Evolutionary conservation across 2,329 filamentous ascomycete species (phyloP).

Genomic region (Uncinocarpus reesii): DNA sequence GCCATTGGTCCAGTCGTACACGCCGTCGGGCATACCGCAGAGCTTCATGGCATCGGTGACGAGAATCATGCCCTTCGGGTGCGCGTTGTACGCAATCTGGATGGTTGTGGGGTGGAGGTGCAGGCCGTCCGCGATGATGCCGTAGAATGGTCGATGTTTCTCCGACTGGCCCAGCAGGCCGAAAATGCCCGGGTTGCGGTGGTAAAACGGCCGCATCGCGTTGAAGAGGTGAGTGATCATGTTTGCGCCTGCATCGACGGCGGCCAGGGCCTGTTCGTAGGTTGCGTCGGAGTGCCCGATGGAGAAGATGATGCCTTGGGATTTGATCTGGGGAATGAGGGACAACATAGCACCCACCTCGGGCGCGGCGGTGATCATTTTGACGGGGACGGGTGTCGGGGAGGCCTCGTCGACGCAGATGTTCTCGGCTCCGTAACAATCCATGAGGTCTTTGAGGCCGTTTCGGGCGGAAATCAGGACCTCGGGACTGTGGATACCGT

Average conservation of each 20-base stretch:
- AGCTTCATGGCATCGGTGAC: constrained; percentile 91
- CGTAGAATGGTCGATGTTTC: constrained; percentile 58
- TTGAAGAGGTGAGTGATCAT: constrained; percentile 96
- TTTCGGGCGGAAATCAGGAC: constrained; percentile 56
- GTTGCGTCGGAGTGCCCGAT: constrained; percentile 82
- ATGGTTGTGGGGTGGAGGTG: constrained; percentile 81
- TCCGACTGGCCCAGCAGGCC: constrained; percentile 65
- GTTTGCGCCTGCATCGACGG: constrained; percentile 62
- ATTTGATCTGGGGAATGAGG: constrained; percentile 56
- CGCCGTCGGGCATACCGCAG: constrained; percentile 70
- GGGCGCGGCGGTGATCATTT: constrained; percentile 77
- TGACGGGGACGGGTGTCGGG: constrained; percentile 39
- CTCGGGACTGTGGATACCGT: constrained; percentile 70
- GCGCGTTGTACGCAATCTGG: constrained; percentile 78
- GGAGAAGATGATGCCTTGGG: constrained; percentile 61
- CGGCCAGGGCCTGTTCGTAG: constrained; percentile 66
- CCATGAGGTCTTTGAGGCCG: constrained; percentile 48
- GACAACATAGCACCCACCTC: constrained; percentile 62
- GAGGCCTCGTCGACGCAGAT: constrained; percentile 32
- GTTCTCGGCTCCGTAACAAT: constrained; percentile 56
- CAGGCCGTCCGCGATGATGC: constrained; percentile 81
- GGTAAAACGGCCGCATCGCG: constrained; percentile 80
- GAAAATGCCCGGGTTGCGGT: constrained; percentile 84
- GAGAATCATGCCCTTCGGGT: constrained; percentile 73
- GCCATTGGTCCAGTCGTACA: constrained; percentile 75